Conservation (phyloP, 805 yeast species). For the Pichia ethanolica region DNA sequence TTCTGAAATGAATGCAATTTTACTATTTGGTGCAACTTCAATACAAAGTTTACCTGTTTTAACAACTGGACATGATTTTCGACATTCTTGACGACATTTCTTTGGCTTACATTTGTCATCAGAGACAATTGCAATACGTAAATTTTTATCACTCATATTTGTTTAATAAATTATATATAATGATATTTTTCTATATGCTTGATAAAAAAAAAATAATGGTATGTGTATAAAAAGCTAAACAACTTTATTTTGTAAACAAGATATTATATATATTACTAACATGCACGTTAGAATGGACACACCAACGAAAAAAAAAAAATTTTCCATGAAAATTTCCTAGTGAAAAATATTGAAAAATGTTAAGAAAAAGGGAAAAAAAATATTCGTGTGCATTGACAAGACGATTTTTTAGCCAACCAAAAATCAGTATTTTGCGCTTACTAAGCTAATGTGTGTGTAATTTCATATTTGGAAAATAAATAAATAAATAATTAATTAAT, state of each 20-base stretch:
- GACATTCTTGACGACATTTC: conserved; percentile 97
- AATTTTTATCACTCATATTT: conserved; percentile 31
- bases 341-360: not conserved
- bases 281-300: too few relatives aligned
- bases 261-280: too few relatives aligned
- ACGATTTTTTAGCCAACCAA: not conserved
- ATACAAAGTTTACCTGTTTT: conserved; percentile 97
- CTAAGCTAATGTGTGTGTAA: not conserved
- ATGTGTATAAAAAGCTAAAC: too few relatives aligned
- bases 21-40: conserved; percentile 84
- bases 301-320: too few relatives aligned
- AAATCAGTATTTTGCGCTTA: not conserved
- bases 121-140: conserved; percentile 94
- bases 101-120: conserved; percentile 96
- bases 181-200: not conserved
- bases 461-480: too few relatives aligned
- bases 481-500: too few relatives aligned
- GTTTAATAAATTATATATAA: not conserved
- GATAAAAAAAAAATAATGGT: too few relatives aligned
- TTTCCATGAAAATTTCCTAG: not conserved
- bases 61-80: conserved; percentile 95
- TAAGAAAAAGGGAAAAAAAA: not conserved
- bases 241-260: too few relatives aligned
- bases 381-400: too few relatives aligned
- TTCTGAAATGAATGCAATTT: conserved; percentile 92